Base-by-base conservation (phyloP, 1,284 basidiomycete genomes). In the Neolentinus lepideus region DNA sequence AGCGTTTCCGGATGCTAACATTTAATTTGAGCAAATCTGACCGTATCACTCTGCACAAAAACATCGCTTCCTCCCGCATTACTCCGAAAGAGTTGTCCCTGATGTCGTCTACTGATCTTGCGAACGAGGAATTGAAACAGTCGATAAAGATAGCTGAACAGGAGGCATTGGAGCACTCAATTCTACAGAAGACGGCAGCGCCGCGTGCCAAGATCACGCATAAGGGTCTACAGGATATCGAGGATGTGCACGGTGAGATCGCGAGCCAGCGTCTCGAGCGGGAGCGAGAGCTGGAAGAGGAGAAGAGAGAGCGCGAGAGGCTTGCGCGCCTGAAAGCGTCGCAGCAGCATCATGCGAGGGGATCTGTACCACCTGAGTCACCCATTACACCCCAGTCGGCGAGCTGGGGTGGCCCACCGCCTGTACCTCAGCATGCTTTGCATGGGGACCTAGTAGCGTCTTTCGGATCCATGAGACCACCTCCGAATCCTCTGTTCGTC, bases 161-260 rank as follows among this genome's bases (percentile, higher is more conserved):
- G 64, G 88, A 90, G 70, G 81, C 88, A 2, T 72, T 94, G 61
- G 85, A 84, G 64, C 85, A 92, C 67, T 90, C 90, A 9, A 93
- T 94, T 61, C 73, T 93, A 58, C 79, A 85, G 66, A 88, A 84
- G 65, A 75, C 80, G 11, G 74, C 75, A 2, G 78, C 81, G 25
- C 91, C 91, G 57, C 85, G 87, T 62, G 85, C 90, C 35, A 93
- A 93, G 70, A 87, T 92, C 59, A 94, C 91, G 21, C 92, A 93
- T 74, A 94, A 94, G 70, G 92, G 92, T 57, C 72, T 92, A 59
- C 85, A 93, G 73, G 84, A 91, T 63, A 90, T 94, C 63, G 92
- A 93, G 67, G 84, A 85, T 67, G 71, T 84, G 53, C 80, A 81
- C 59, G 85, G 81, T n/a, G 75, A 77, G 46, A 60, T 67, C 33